Evolutionary conservation across 1,284 basidiomycete species (phyloP).

Genomic region (Moesziomyces globuligerus): DNA sequence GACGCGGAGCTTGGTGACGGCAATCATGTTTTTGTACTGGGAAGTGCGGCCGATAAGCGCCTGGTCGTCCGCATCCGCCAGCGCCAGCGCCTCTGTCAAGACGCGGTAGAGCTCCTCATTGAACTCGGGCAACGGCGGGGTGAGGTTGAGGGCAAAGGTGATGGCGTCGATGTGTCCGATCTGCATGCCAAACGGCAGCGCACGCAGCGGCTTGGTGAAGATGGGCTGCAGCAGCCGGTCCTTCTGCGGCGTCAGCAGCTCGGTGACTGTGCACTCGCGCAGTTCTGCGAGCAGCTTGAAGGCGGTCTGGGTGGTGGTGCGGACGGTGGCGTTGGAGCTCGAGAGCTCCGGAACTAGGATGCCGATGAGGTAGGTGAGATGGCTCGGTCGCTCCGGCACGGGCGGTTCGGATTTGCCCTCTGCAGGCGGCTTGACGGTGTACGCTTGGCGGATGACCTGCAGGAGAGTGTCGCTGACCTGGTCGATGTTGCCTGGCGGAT

Average conservation of each 20-base stretch:
- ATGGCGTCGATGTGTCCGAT: constrained; percentile 98
- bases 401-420: constrained; percentile 43
- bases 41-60: constrained; percentile 79
- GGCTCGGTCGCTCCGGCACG: constrained; percentile 48
- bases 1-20: constrained; percentile 90
- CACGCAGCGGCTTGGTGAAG: constrained; percentile 95
- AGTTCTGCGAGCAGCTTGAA: constrained; percentile 83
- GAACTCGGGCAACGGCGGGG: constrained; percentile 87
- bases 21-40: constrained; percentile 81
- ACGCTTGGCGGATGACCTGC: constrained; percentile 74
- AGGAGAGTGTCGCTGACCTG: constrained; percentile 83
- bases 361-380: constrained; percentile 74
- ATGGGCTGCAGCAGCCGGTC: constrained; percentile 88
- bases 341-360: constrained; percentile 91
- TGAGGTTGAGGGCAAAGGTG: constrained; percentile 81
- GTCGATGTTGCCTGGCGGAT: constrained; percentile 83
- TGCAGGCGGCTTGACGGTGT: constrained; percentile 41
- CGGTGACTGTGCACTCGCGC: constrained; percentile 78
- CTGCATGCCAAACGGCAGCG: constrained; percentile 93
- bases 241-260: constrained; percentile 84
- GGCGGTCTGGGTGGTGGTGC: constrained; percentile 83
- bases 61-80: constrained; percentile 93
- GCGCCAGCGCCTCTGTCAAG: constrained; percentile 90
- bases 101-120: constrained; percentile 92
- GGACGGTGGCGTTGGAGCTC: constrained; percentile 85